Evolutionary conservation across 306 rosid genomes (phyloP), one percentile per base, ranked within the genome.

Genomic region (Lablab purpureus): DNA sequence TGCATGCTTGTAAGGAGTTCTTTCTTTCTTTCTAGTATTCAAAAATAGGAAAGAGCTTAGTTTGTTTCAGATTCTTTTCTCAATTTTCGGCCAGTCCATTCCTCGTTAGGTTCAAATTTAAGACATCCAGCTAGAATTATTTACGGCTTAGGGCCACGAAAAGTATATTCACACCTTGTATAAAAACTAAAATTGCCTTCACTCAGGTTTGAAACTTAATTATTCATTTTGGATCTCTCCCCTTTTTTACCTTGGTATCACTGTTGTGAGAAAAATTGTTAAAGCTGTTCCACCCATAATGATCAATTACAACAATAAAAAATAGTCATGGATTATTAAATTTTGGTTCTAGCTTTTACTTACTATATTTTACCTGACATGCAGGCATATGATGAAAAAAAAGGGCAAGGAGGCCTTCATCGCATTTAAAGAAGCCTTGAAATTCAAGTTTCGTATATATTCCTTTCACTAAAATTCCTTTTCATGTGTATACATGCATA

Each of bases 371-470:
- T 65, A 72, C 81, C 69, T 73, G 36, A 59, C 76, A 54, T 84
- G 91, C 93, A 95, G 99, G 90, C 99, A 92, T 87, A 84, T 87
- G 92, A 87, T 92, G 78, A 92, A 87, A 84, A 91, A 90, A 81
- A 92, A 78, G 91, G 93, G 86, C 84, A 92, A 92, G 82, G 99
- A 92, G 84, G 86, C 98, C 43, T 91, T 91, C 75, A 85, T 95
- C 67, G 97, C 99, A n/a, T 92, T 90, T 71, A 91, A 87, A 90
- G 99, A 95, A 87, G 97, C 97, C 71, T 83, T 94, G 83, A 94
- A 94, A 81, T 92, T 89, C 91, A 94, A 94, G 99, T 94, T 82
- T 60, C 17, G 88, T 92, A 75, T 82, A 66, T 82, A 62, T 58
- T 47, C 72, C 71, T 54, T 78, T 51, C 27, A 34, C 56, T 82